phyloP scores from a whole-genome alignment of 495 filamentous ascomycete species.

The Hyaloscypha variabilis region DNA sequence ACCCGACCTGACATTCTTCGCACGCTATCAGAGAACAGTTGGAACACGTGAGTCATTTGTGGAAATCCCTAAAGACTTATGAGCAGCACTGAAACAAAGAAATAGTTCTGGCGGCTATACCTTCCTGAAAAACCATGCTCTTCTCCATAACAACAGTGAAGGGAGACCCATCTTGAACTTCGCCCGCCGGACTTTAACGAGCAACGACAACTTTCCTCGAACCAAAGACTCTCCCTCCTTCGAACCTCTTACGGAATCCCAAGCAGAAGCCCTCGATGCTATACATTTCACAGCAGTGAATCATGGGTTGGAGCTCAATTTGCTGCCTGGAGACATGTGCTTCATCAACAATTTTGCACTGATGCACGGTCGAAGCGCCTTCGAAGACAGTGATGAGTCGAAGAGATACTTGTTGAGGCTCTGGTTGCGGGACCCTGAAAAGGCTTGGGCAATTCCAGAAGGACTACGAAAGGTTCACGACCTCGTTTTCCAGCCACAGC shows the following conservation, averaged over 20 bases:
- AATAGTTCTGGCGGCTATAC: constrained; percentile 39
- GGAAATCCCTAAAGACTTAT: constrained; percentile 32
- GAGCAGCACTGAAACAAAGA: constrained; percentile 64
- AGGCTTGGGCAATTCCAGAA: constrained; percentile 12
- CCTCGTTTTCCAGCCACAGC: constrained; percentile 11
- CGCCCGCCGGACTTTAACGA: constrained; percentile 60
- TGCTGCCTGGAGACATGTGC: constrained; percentile 69
- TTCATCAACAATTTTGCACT: constrained; percentile 77
- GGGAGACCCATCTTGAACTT: constrained; percentile 60
- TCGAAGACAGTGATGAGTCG: constrained; percentile 46
- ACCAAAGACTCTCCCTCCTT: not conserved
- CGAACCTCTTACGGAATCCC: constrained; percentile 55
- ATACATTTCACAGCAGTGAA: constrained; percentile 63
- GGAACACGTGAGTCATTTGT: constrained; percentile 17
- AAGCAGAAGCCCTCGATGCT: constrained; percentile 65
- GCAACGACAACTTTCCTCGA: constrained; percentile 58
- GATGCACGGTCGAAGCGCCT: constrained; percentile 67
- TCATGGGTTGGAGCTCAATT: constrained; percentile 55
- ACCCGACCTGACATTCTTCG: constrained; percentile 65
- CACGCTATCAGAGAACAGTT: constrained; percentile 43
- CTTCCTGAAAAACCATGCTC: constrained; percentile 55
- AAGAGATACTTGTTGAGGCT: constrained; percentile 12
- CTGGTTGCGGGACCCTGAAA: constrained; percentile 9
- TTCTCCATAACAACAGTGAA: constrained; percentile 56
- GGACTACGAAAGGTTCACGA: constrained; percentile 9